Base-by-base conservation (phyloP, 2,329 filamentous ascomycete genomes). In the Colletotrichum caudatum region DNA sequence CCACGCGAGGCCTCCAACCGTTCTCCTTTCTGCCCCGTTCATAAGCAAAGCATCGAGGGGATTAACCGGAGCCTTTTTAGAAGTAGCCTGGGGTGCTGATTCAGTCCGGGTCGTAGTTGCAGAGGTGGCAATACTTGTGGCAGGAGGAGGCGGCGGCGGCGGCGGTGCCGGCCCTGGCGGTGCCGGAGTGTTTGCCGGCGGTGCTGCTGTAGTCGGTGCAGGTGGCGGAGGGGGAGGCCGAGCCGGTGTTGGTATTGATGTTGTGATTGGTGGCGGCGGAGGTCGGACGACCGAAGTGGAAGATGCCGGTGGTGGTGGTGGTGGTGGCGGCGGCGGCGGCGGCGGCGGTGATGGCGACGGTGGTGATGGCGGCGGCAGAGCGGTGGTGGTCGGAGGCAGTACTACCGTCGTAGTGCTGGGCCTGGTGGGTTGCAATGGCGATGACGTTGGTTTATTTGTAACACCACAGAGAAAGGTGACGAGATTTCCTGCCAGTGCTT, bases 401-500 rank as follows among this genome's bases (percentile, higher is more conserved):
- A 56, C 20, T 5, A 57, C 46, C 16, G 33, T 35, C 1, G 69
- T 69, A 2, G 65, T 59, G n/a, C 8, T 71, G n/a, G 69, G 46
- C 29, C 26, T 46, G 35, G 35, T 6, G 5, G 69, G 44, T 26
- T 66, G 69, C 23, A 46, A 44, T 44, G 53, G 37, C 37, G 65
- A 56, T n/a, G 62, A 60, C 2, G 70, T 66, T n/a, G 56, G 50
- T 46, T 64, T 37, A 8, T 56, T 46, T 3, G 61, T 41, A 29
- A 23, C 48, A 23, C 71, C 64, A 64, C 84, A 85, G 6, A 85
- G 74, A 2, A 81, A 73, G 8, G 75, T 74, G n/a, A 82, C 77
- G 8, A 85, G 76, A 44, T 80, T 78, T 3, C 82, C 83, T 26
- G 75, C 69, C 64, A 83, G 75, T 1, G 80, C 82, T 48, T 80